Evolutionary conservation across 2,329 filamentous ascomycete genomes (phyloP).

Genomic region (Pezicula radicicola): DNA sequence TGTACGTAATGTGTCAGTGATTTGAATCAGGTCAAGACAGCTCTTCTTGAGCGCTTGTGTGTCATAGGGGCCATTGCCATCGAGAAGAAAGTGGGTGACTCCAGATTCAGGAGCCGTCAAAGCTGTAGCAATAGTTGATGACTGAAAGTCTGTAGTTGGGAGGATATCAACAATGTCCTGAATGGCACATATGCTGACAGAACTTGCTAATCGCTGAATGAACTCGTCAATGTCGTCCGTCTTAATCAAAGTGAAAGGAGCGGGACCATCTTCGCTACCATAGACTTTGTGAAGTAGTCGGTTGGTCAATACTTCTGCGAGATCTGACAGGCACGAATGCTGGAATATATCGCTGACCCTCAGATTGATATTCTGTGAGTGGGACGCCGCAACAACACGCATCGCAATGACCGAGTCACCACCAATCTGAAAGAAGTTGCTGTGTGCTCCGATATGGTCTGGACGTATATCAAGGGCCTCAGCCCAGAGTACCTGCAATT

Average conservation of each 20-base stretch:
- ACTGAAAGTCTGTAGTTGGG: conserved; percentile 1
- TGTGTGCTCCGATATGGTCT: conserved; percentile 32
- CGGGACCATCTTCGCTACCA: background rate
- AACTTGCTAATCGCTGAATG: background rate
- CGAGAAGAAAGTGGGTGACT: background rate
- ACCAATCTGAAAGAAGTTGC: conserved; percentile 34
- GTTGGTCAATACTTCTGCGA: background rate
- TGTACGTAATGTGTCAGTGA: conserved; percentile 1
- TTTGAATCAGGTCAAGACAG: background rate
- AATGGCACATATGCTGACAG: background rate
- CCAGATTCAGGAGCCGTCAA: background rate
- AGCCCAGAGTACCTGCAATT: conserved; percentile 46
- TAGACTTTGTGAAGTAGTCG: background rate
- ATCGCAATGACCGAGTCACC: conserved; percentile 31
- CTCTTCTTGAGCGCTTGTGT: background rate
- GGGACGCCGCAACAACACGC: conserved; percentile 38
- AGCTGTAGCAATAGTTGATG: background rate
- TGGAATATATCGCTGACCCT: conserved; percentile 37
- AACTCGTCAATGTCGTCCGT: background rate
- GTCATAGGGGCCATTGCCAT: background rate
- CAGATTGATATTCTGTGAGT: conserved; percentile 22
- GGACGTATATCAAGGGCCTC: conserved; percentile 40
- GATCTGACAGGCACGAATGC: conserved; percentile 17
- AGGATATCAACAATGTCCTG: conserved; percentile 2
- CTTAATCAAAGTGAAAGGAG: background rate